Percentiles rank a stretch among this genome's conserved stretches.
Conservation (phyloP, 495 filamentous ascomycete species). For the Cercophora samala region DNA sequence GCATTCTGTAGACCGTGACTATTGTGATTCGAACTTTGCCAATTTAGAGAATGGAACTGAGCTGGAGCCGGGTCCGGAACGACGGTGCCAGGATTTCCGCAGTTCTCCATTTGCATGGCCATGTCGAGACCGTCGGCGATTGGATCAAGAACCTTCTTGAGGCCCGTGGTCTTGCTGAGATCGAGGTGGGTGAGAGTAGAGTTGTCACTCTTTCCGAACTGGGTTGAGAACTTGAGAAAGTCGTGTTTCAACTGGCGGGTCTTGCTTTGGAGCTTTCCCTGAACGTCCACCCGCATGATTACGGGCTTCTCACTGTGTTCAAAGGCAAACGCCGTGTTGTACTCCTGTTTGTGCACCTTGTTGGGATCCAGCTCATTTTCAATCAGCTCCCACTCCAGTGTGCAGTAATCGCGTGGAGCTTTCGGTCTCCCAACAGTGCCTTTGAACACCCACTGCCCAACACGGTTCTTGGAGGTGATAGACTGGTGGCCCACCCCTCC, state of each 20-base stretch:
- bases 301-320: constrained; percentile 22
- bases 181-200: constrained; percentile 9
- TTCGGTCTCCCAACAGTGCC: background rate
- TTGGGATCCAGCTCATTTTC: constrained; percentile 14
- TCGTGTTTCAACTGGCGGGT: constrained; percentile 10
- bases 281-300: constrained; percentile 24
- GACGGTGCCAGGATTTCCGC: background rate
- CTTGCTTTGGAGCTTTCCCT: constrained; percentile 19
- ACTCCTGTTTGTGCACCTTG: constrained; percentile 14
- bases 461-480: background rate
- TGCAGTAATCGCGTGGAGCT: constrained; percentile 1
- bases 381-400: constrained; percentile 17
- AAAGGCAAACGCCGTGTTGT: constrained; percentile 26
- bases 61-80: background rate
- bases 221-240: constrained; percentile 5
- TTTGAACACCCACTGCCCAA: background rate
- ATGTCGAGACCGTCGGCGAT: constrained; percentile 1
- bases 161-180: background rate
- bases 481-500: background rate
- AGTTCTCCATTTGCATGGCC: constrained; percentile 13
- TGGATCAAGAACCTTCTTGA: constrained; percentile 7
- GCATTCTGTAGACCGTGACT: background rate
- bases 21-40: background rate
- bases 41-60: background rate
- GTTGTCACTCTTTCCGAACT: background rate